These are phyloP conservation scores for Biancaea sappan DNA, from an alignment of 306 rosid species.

Conservation along the genomic window DNA sequence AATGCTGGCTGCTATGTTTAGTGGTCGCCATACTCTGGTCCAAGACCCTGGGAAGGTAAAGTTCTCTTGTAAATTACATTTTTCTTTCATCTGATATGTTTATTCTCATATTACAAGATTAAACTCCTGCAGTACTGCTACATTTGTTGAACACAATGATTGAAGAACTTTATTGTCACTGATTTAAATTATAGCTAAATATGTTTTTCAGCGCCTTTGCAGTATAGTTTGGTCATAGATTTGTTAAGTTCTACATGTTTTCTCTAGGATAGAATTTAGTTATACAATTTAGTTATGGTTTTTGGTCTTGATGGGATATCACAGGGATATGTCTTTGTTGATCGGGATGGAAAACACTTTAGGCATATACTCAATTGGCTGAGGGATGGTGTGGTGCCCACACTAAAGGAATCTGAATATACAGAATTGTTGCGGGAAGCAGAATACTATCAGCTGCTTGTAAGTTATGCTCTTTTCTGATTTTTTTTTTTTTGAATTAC, in stretches of 20 bases:
- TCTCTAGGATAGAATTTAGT: background rate
- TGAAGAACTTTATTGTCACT: background rate
- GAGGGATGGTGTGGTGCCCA: slow-evolving; percentile 80
- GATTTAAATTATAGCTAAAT: background rate
- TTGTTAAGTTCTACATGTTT: background rate
- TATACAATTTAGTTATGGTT: slow-evolving; percentile 1
- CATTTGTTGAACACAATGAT: background rate
- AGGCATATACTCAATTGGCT: slow-evolving; percentile 96
- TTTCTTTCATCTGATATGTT: background rate
- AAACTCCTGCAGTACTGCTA: background rate
- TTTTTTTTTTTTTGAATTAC: slow-evolving; percentile 24
- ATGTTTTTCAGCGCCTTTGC: background rate
- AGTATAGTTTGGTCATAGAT: background rate
- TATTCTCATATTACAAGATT: background rate
- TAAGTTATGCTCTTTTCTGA: slow-evolving; percentile 40
- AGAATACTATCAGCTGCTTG: slow-evolving; percentile 88
- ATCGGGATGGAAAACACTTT: slow-evolving; percentile 88
- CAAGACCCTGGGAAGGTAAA: slow-evolving; percentile 58
- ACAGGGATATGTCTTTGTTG: slow-evolving; percentile 88
- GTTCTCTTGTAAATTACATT: background rate
- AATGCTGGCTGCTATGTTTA: slow-evolving; percentile 95
- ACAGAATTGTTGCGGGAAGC: slow-evolving; percentile 79
- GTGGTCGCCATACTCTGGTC: slow-evolving; percentile 81
- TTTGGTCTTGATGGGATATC: slow-evolving; percentile 30
- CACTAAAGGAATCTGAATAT: slow-evolving; percentile 59